phyloP scores from a whole-genome alignment of 495 filamentous ascomycete genomes.

The Tuber calosporum region DNA sequence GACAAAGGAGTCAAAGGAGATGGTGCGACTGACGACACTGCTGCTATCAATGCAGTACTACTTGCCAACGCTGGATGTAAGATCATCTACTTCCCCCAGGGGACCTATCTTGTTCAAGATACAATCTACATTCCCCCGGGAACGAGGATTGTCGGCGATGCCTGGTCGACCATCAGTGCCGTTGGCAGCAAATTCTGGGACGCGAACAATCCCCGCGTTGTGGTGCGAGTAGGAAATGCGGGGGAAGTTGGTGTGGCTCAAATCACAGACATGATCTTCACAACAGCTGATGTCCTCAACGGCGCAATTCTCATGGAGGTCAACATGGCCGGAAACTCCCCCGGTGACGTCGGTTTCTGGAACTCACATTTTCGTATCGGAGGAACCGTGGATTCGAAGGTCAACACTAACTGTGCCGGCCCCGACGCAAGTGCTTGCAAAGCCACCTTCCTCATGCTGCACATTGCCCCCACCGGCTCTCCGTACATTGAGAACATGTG shows the following conservation, averaged over 20 bases:
- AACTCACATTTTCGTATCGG: conserved; percentile 55
- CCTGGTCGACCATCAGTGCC: conserved; percentile 64
- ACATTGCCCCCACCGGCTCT: conserved; percentile 47
- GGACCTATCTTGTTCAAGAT: conserved; percentile 65
- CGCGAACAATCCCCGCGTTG: conserved; percentile 56
- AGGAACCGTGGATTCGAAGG: conserved; percentile 48
- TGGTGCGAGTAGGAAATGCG: conserved; percentile 56
- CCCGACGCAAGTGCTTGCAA: conserved; percentile 46
- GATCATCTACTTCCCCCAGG: conserved; percentile 68
- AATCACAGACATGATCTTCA: conserved; percentile 52
- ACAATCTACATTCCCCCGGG: conserved; percentile 70
- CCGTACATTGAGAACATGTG: conserved; percentile 58
- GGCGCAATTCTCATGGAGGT: conserved; percentile 70
- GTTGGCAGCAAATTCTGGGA: conserved; percentile 56
- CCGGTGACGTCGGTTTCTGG: conserved; percentile 55
- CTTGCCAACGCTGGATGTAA: conserved; percentile 71
- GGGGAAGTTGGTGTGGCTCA: conserved; percentile 52
- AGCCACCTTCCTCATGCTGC: conserved; percentile 50
- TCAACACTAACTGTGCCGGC: conserved; percentile 45
- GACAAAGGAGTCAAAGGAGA: conserved; percentile 74
- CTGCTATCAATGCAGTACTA: conserved; percentile 76
- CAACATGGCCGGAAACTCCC: conserved; percentile 52
- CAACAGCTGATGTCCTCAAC: conserved; percentile 55
- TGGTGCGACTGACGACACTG: conserved; percentile 74
- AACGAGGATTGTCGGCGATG: conserved; percentile 72